Evolutionary conservation across 2,329 filamentous ascomycete genomes (phyloP).

Genomic region (Penicillium olsonii): DNA sequence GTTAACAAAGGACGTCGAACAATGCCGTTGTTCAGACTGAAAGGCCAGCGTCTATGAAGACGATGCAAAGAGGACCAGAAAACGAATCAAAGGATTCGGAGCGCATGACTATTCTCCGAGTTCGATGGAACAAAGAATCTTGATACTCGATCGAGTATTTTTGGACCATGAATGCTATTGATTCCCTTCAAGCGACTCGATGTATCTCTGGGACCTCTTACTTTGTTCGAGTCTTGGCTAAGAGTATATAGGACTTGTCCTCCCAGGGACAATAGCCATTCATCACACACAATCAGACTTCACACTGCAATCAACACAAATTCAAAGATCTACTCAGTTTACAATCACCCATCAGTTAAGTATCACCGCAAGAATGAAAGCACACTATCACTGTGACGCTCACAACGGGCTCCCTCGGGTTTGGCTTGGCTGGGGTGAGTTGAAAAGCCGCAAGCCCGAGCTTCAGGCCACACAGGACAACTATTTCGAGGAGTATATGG

Average conservation of each 20-base stretch:
- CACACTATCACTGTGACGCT: not conserved
- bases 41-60: no score
- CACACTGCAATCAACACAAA: not conserved
- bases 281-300: not conserved
- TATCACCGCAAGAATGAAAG: no score
- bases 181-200: not conserved
- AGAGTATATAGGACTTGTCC: not conserved
- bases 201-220: not conserved
- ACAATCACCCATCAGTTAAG: not conserved
- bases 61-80: no score
- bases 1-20: not conserved
- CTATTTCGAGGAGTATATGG: not conserved
- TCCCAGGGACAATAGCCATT: not conserved
- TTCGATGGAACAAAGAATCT: not conserved
- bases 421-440: conserved; percentile 8
- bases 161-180: not conserved
- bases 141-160: not conserved
- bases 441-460: conserved; percentile 4
- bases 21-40: not conserved
- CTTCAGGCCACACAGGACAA: not conserved
- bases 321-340: no score
- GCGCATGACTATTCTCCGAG: no score
- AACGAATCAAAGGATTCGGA: no score
- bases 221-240: not conserved
- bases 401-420: conserved; percentile 1